Conservation (phyloP, 139 green algal species). For the Raphidocelis subcapitata region DNA sequence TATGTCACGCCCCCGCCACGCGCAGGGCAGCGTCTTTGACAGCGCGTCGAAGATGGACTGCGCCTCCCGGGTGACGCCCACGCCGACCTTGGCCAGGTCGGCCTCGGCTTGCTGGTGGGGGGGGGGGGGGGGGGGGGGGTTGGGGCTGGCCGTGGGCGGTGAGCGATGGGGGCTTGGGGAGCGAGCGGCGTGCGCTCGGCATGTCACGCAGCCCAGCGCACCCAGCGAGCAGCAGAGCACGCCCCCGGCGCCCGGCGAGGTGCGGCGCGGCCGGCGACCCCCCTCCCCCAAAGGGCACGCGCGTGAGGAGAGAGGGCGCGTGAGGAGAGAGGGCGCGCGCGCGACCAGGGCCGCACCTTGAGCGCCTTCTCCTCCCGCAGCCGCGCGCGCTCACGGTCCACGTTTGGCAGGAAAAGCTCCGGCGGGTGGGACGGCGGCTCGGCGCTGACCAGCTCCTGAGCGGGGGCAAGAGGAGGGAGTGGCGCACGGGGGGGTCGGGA, state of each 20-base stretch:
- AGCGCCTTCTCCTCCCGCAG: constrained; percentile 69
- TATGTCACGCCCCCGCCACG: constrained; percentile 51
- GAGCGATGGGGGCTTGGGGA: no score
- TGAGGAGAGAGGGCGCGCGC: no score
- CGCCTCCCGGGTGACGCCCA: constrained; percentile 70
- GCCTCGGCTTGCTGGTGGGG: constrained; percentile 57
- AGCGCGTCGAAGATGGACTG: constrained; percentile 83
- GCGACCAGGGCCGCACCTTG: constrained; percentile 1
- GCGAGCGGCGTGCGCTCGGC: no score
- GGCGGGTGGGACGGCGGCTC: constrained; percentile 14
- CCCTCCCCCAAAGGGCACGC: no score
- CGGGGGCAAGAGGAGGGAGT: no score
- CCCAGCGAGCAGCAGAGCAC: no score
- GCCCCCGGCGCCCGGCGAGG: no score
- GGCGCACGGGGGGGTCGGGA: no score
- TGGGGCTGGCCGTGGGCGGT: not conserved
- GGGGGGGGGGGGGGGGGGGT: not conserved
- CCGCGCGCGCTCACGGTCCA: constrained; percentile 59
- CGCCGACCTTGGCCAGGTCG: constrained; percentile 70
- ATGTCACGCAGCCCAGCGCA: no score
- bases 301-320: no score
- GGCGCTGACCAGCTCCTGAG: constrained; percentile 15
- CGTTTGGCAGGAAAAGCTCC: constrained; percentile 47
- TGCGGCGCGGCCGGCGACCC: no score
- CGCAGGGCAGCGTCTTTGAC: constrained; percentile 80